A percentile compares a stretch with the other conserved stretches of the same genome.
Conservation (phyloP, 2,329 filamentous ascomycete species). For the Iodosphaeria phyllophila region DNA sequence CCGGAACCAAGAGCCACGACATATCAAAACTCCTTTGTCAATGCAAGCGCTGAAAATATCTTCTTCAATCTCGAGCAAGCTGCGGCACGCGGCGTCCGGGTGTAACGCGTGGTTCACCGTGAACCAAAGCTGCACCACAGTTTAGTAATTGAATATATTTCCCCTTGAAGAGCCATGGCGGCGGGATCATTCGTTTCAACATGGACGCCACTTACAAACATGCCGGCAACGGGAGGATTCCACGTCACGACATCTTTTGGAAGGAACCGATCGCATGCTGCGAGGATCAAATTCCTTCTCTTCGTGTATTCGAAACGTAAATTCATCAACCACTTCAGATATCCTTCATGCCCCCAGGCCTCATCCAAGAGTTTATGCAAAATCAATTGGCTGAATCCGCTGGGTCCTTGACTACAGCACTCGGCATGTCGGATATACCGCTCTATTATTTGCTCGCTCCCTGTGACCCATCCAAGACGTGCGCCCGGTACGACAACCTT, state of each 20-base stretch:
- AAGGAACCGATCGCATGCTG: conserved; percentile 62
- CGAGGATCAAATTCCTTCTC: conserved; percentile 57
- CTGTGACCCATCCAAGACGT: conserved; percentile 77
- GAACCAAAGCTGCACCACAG: conserved; percentile 46
- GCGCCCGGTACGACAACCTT: conserved; percentile 77
- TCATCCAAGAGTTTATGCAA: conserved; percentile 85
- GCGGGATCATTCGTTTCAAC: conserved; percentile 1
- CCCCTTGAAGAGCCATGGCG: conserved; percentile 1
- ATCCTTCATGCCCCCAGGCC: conserved; percentile 83
- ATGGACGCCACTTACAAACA: conserved; percentile 58
- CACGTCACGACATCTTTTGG: conserved; percentile 61
- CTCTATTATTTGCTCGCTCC: conserved; percentile 67
- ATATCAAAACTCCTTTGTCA: conserved; percentile 59
- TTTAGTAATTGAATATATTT: no score
- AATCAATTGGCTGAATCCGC: conserved; percentile 66
- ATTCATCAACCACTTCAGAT: conserved; percentile 74
- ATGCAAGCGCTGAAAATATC: conserved; percentile 68
- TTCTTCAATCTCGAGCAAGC: conserved; percentile 56
- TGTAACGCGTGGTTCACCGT: conserved; percentile 48
- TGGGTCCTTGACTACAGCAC: conserved; percentile 67
- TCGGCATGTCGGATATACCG: conserved; percentile 70
- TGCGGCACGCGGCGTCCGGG: conserved; percentile 33
- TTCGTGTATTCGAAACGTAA: conserved; percentile 65
- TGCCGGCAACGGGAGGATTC: conserved; percentile 66
- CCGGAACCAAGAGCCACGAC: conserved; percentile 79